Conservation (phyloP, 108 stramenopile genomes). For the Epipyxis sp. region DNA sequence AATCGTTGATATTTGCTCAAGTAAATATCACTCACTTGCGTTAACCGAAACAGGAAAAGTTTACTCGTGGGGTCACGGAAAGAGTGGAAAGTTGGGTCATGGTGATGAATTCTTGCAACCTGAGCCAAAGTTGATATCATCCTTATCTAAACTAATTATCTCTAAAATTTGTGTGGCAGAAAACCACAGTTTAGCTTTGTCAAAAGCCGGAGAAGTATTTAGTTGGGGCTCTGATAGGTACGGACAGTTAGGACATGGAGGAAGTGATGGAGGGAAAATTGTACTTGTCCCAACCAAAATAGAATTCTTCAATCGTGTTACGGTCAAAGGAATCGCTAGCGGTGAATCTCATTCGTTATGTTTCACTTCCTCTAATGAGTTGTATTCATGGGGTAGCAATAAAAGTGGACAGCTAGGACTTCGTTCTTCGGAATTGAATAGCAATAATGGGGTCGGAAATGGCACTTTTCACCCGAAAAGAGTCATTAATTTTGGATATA, state of each 20-base stretch:
- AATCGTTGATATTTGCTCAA: background rate
- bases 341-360: constrained; percentile 5
- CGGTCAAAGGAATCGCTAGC: background rate
- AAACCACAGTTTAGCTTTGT: background rate
- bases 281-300: background rate
- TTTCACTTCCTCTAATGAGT: background rate
- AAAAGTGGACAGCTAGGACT: background rate
- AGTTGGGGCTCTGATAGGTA: background rate
- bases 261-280: background rate
- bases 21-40: constrained; percentile 10
- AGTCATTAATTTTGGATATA: too few relatives aligned
- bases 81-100: constrained; percentile 13
- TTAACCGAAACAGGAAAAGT: background rate
- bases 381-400: constrained; percentile 26
- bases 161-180: background rate
- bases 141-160: background rate
- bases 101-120: background rate
- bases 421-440: background rate
- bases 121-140: background rate
- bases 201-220: background rate
- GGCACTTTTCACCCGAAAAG: background rate
- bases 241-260: constrained; percentile 1
- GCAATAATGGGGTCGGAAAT: background rate
- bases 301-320: background rate
- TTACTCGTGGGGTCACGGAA: constrained; percentile 10